phyloP scores from a whole-genome alignment of 352 stramenopile genomes.

The Thraustochytrium sp. region DNA sequence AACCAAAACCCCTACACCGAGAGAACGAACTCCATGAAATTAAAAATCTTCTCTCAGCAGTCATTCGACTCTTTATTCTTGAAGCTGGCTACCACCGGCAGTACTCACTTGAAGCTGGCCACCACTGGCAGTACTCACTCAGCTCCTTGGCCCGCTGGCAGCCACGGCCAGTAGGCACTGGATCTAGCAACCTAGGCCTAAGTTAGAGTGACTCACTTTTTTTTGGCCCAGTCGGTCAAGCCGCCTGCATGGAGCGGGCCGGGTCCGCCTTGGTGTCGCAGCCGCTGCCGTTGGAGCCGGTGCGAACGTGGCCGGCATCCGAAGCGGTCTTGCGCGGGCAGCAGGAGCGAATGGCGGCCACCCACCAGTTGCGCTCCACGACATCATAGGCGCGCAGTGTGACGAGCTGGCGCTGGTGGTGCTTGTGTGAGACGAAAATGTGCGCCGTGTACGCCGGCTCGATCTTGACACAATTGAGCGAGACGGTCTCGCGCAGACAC shows the following conservation, averaged over 20 bases:
- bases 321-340: neutral
- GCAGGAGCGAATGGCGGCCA: constrained; percentile 4
- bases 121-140: too few species aligned
- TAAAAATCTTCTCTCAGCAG: too few species aligned
- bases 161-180: too few species aligned
- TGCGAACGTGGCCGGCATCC: neutral
- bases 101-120: too few species aligned
- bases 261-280: neutral
- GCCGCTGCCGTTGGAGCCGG: neutral
- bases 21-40: too few species aligned
- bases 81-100: too few species aligned
- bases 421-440: constrained; percentile 38
- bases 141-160: too few species aligned
- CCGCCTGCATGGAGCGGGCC: neutral
- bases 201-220: too few species aligned
- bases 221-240: neutral
- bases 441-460: constrained; percentile 28
- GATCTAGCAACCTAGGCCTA: too few species aligned
- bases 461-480: constrained; percentile 4
- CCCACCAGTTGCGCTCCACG: constrained; percentile 32
- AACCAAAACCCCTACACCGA: too few species aligned
- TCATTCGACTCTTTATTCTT: too few species aligned
- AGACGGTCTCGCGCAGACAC: neutral
- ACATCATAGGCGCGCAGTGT: constrained; percentile 19
- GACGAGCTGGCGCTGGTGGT: constrained; percentile 28